phyloP scores from a whole-genome alignment of 2,329 filamentous ascomycete species.

The Trichoderma hamatum region DNA sequence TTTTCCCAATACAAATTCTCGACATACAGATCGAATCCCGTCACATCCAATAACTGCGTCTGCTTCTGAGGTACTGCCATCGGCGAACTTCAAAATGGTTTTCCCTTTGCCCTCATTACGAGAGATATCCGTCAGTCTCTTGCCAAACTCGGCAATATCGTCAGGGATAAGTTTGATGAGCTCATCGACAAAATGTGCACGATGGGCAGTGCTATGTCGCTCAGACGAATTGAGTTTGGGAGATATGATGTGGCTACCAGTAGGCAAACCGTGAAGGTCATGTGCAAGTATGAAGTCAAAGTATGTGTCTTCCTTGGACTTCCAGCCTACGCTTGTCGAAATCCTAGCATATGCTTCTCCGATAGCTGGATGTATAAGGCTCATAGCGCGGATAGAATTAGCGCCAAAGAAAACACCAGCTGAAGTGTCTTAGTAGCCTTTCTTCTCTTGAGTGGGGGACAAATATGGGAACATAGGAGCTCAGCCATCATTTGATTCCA shows the following conservation, averaged over 20 bases:
- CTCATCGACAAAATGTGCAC: constrained; percentile 29
- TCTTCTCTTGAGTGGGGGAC: not conserved
- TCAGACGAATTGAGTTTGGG: constrained; percentile 12
- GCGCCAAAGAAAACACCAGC: constrained; percentile 59
- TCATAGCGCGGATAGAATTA: constrained; percentile 59
- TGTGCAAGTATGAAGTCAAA: constrained; percentile 29
- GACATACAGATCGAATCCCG: constrained; percentile 29
- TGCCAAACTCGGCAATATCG: constrained; percentile 25
- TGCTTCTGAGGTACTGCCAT: constrained; percentile 28
- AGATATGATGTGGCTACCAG: constrained; percentile 24
- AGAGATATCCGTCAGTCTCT: constrained; percentile 16
- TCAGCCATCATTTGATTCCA: not conserved
- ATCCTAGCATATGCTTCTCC: constrained; percentile 46
- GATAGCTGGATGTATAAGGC: constrained; percentile 52
- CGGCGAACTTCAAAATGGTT: constrained; percentile 24
- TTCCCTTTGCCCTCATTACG: constrained; percentile 14
- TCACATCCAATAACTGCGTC: constrained; percentile 35
- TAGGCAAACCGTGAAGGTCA: constrained; percentile 26
- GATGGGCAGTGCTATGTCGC: constrained; percentile 21
- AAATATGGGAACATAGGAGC: not conserved
- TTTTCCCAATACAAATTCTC: constrained; percentile 8
- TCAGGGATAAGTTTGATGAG: constrained; percentile 26
- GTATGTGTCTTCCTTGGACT: constrained; percentile 28
- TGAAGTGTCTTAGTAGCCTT: not conserved
- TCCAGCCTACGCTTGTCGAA: constrained; percentile 30